A percentile compares a stretch with the other conserved stretches of the same genome.
Evolutionary conservation across 2,329 filamentous ascomycete genomes (phyloP).

Genomic region (Bertia moriformis): DNA sequence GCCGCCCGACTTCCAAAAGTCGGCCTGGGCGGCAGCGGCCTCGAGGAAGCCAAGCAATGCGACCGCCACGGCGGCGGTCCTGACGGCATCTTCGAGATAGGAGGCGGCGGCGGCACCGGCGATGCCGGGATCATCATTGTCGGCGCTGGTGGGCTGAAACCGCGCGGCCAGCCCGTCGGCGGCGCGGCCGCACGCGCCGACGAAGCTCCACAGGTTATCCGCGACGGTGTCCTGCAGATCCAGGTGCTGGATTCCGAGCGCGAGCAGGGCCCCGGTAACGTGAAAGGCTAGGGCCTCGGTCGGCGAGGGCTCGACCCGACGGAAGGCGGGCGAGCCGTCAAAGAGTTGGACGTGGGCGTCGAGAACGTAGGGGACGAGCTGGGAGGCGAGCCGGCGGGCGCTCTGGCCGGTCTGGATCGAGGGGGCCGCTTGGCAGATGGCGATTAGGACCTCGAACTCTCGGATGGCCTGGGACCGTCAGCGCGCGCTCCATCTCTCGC

Average conservation of each 20-base stretch:
- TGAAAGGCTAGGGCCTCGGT: constrained; percentile 72
- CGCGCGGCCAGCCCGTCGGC: constrained; percentile 38
- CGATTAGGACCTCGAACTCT: constrained; percentile 82
- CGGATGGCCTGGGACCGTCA: constrained; percentile 50
- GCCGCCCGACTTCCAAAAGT: constrained; percentile 68
- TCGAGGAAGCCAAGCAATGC: constrained; percentile 84
- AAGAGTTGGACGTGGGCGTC: constrained; percentile 72
- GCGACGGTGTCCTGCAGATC: constrained; percentile 53
- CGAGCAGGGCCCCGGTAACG: constrained; percentile 65
- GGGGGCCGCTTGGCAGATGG: constrained; percentile 79
- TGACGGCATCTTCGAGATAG: constrained; percentile 53
- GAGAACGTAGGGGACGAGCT: constrained; percentile 71
- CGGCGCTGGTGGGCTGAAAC: constrained; percentile 36
- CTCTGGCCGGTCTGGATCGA: constrained; percentile 55
- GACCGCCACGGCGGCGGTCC: constrained; percentile 62
- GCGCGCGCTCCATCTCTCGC: constrained; percentile 4
- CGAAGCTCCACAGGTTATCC: constrained; percentile 55
- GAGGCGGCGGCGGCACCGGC: constrained; percentile 25
- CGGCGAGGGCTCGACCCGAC: constrained; percentile 70
- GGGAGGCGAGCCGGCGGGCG: constrained; percentile 64
- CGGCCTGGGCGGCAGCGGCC: constrained; percentile 61
- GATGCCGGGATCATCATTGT: constrained; percentile 34
- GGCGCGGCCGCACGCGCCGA: constrained; percentile 54
- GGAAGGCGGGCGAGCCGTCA: constrained; percentile 66
- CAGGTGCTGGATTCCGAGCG: constrained; percentile 60